A percentile compares a stretch with the other conserved stretches of the same genome.
These are phyloP conservation scores for Ogataea pilisensis DNA, from an alignment of 805 yeast genomes.

Conservation along the genomic window DNA sequence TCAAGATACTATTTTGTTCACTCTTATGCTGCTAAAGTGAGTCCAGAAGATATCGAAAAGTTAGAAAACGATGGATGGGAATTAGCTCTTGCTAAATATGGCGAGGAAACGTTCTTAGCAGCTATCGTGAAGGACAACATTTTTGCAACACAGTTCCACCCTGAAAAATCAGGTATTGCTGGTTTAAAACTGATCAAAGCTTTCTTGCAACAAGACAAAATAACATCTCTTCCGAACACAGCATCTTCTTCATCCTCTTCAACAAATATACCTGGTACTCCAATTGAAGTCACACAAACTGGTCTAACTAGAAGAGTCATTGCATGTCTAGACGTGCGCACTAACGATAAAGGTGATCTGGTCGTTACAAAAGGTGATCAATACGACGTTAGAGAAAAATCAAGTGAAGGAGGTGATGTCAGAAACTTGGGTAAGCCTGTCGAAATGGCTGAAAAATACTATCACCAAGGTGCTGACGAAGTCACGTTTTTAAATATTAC, in stretches of 20 bases:
- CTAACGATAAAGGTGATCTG: slow-evolving; percentile 90
- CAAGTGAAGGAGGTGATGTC: slow-evolving; percentile 51
- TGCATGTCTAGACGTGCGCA: slow-evolving; percentile 95
- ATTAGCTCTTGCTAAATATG: slow-evolving; percentile 68
- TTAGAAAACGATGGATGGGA: slow-evolving; percentile 51
- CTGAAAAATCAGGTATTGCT: slow-evolving; percentile 94
- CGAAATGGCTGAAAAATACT: slow-evolving; percentile 85
- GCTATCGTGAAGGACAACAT: slow-evolving; percentile 73
- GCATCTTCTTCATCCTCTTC: neutral
- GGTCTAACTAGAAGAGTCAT: slow-evolving; percentile 89
- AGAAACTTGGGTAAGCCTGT: slow-evolving; percentile 97
- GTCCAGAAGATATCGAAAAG: slow-evolving; percentile 31
- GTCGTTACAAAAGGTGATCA: slow-evolving; percentile 99
- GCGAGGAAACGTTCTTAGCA: slow-evolving; percentile 75
- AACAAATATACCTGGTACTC: neutral
- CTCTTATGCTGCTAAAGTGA: slow-evolving; percentile 78
- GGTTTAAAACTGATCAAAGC: slow-evolving; percentile 75
- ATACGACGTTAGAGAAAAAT: slow-evolving; percentile 89
- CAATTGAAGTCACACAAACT: slow-evolving; percentile 26
- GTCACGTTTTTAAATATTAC: slow-evolving; percentile 93
- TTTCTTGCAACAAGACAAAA: slow-evolving; percentile 52
- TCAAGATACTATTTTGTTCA: slow-evolving; percentile 92
- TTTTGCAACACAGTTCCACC: slow-evolving; percentile 97
- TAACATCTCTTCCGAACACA: slow-evolving; percentile 19
- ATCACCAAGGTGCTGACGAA: slow-evolving; percentile 95